These are phyloP conservation scores for Acmispon strigosus DNA, from an alignment of 306 rosid genomes.

Conservation along the genomic window DNA sequence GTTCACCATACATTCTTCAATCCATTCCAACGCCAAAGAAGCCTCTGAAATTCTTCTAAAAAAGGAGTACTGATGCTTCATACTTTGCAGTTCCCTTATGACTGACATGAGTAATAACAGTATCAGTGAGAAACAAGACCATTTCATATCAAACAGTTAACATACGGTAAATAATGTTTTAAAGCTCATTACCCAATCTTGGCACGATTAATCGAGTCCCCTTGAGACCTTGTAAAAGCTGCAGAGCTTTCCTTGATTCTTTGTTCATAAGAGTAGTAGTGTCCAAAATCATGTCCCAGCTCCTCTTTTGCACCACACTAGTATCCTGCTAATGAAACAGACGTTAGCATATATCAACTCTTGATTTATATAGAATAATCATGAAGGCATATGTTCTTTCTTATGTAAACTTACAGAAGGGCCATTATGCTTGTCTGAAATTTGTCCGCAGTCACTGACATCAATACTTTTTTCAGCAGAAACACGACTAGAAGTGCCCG, in stretches of 20 bases:
- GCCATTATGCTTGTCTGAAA: constrained; percentile 14
- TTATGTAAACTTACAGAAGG: constrained; percentile 27
- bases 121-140: neutral
- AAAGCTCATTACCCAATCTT: constrained; percentile 48
- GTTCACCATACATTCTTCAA: constrained; percentile 58
- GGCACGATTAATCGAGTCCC: constrained; percentile 75
- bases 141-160: neutral
- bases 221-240: constrained; percentile 74
- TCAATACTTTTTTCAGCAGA: constrained; percentile 30
- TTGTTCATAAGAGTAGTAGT: constrained; percentile 63
- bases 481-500: constrained; percentile 24
- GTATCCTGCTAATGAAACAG: constrained; percentile 36
- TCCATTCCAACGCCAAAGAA: constrained; percentile 63
- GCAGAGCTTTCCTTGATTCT: constrained; percentile 74
- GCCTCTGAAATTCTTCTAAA: constrained; percentile 60
- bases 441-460: constrained; percentile 19
- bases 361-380: neutral
- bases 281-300: constrained; percentile 77
- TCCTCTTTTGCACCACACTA: constrained; percentile 22
- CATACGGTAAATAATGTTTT: neutral
- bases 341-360: constrained; percentile 12
- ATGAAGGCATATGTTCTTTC: neutral
- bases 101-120: constrained; percentile 31
- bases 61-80: constrained; percentile 34
- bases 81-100: constrained; percentile 50